Evolutionary conservation across 805 yeast genomes (phyloP).

Genomic region (Yarrowia yakushimensis): DNA sequence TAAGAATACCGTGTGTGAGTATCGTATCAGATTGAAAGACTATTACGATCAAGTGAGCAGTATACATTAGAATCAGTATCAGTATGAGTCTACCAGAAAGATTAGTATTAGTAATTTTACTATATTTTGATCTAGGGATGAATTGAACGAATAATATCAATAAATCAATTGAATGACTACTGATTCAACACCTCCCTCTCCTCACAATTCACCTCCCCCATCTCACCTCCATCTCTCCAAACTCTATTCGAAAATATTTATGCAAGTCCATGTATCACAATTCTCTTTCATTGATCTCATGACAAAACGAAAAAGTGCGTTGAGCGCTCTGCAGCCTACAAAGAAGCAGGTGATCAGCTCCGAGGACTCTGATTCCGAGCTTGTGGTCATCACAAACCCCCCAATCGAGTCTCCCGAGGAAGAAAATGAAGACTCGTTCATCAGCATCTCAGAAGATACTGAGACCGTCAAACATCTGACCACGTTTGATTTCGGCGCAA

Average conservation of each 20-base stretch:
- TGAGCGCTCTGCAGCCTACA: conserved; percentile 10
- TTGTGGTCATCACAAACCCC: not conserved
- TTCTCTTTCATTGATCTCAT: not conserved
- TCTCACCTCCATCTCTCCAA: not conserved
- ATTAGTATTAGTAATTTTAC: too few relatives aligned
- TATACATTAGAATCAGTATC: too few relatives aligned
- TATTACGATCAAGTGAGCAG: too few relatives aligned
- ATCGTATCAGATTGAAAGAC: too few relatives aligned
- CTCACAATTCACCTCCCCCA: too few relatives aligned
- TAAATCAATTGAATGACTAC: too few relatives aligned
- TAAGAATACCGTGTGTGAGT: too few relatives aligned
- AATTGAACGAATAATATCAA: too few relatives aligned
- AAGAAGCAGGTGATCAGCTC: conserved; percentile 14
- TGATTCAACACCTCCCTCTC: too few relatives aligned
- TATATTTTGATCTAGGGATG: too few relatives aligned
- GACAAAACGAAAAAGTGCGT: conserved; percentile 21
- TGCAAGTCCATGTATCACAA: not conserved
- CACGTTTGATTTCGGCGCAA: not conserved
- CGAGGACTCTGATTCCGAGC: conserved; percentile 1
- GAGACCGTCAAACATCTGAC: not conserved
- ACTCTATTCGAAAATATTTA: conserved; percentile 7
- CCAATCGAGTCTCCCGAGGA: not conserved
- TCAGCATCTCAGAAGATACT: not conserved
- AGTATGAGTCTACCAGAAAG: too few relatives aligned
- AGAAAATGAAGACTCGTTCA: conserved; percentile 9